Percentiles rank a stretch among this genome's conserved stretches.
These are phyloP conservation scores for Hamamelis virginiana DNA, from an alignment of 164 flowering plant species.

Conservation along the genomic window DNA sequence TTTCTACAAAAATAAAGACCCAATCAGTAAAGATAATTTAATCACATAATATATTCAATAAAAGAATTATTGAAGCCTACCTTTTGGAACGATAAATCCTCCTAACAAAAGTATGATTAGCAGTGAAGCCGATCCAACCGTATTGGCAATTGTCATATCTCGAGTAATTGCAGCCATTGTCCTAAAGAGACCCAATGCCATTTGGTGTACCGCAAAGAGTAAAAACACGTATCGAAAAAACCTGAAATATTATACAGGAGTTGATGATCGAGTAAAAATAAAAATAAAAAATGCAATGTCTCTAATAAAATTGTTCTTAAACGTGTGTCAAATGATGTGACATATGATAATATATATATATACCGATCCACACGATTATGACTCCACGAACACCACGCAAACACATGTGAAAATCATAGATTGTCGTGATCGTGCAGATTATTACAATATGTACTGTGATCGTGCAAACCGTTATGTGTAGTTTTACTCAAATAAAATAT, in stretches of 20 bases:
- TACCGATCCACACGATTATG: no score
- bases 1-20: constrained; percentile 30
- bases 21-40: neutral
- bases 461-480: no score
- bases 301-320: no score
- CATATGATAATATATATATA: no score
- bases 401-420: no score
- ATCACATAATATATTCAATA: neutral
- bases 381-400: no score
- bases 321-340: no score
- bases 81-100: constrained; percentile 84
- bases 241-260: constrained; percentile 39
- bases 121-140: constrained; percentile 72
- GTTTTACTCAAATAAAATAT: no score
- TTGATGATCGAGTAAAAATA: constrained; percentile 2
- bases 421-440: no score
- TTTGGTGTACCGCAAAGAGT: constrained; percentile 74
- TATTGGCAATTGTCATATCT: constrained; percentile 73
- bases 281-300: no score
- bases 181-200: constrained; percentile 85
- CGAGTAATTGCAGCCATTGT: constrained; percentile 68
- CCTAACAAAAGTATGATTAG: constrained; percentile 60
- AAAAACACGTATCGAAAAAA: constrained; percentile 73
- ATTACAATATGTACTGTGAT: no score
- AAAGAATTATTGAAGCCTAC: constrained; percentile 32